Conservation (phyloP, 139 green algal genomes). For the Parachlorella kessleri region DNA sequence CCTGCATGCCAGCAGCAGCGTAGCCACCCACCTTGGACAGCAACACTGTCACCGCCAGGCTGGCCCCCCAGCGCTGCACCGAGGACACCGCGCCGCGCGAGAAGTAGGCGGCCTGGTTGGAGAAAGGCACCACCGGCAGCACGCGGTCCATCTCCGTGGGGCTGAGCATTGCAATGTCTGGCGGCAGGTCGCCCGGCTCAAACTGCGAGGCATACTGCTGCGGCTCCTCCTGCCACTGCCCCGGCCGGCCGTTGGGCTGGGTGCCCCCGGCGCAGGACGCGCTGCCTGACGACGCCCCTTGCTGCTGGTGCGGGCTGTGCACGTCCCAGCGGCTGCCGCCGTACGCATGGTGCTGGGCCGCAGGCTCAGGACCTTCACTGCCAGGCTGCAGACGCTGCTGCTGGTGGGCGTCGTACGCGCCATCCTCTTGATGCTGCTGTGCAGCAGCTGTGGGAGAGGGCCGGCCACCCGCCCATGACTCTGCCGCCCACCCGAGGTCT, state of each 20-base stretch:
- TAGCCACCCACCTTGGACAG: conserved; percentile 57
- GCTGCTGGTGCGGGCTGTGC: neutral
- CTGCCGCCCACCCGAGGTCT: conserved; percentile 20
- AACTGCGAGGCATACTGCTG: neutral
- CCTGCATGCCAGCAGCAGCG: no score
- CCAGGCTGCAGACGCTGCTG: no score
- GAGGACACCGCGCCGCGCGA: conserved; percentile 16
- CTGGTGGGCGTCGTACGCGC: neutral
- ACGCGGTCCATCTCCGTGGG: conserved; percentile 49
- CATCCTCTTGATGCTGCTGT: neutral
- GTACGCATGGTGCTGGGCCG: no score
- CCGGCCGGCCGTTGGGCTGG: no score
- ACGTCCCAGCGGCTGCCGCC: no score
- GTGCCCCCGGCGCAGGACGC: no score
- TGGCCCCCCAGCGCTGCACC: conserved; percentile 58
- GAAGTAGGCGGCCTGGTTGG: conserved; percentile 63
- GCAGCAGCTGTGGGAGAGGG: neutral
- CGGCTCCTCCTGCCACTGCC: neutral
- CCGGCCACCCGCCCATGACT: conserved; percentile 16
- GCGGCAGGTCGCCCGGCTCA: conserved; percentile 3
- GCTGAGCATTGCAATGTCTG: conserved; percentile 37
- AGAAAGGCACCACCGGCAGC: conserved; percentile 59
- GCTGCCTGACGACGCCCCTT: conserved; percentile 1
- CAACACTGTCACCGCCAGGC: conserved; percentile 53
- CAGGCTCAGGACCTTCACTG: no score